Evolutionary conservation across 305 asterid genomes (phyloP), one percentile per base, ranked within the genome.

Genomic region (Fraxinus greggii): DNA sequence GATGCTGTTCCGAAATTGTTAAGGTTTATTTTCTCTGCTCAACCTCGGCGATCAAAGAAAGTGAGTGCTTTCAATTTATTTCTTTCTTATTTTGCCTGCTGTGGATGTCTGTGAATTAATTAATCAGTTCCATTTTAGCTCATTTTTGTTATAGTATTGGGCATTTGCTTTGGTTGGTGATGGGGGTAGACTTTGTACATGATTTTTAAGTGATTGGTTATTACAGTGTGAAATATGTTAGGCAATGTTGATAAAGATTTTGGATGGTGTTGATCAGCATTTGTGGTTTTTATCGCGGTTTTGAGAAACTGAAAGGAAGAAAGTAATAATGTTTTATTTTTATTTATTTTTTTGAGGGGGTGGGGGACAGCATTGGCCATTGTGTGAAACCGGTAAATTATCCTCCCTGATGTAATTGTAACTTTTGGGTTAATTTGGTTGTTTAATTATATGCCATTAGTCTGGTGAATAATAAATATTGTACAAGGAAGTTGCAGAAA

Each of bases 11-110:
- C 98, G 0, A 82, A 87, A 86, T 86, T 96, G 85, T 88, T 96
- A 87, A 88, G 97, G 88, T 96, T 96, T 85, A 96, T 96, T 67
- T 94, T 92, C 91, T 90, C 97, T 75, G 97, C 98, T 82, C 97
- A 96, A 80, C 98, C 98, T 75, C 85, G 88, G 77, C 86, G 91
- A 79, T 88, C 93, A 32, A 92, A 95, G 82, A 92, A 88, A 63
- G 99, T 92, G 78, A 91, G 97, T 77, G 72, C 21, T 12, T 75
- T 80, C 73, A 78, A 5, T 77, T 48, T 32, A 42, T 42, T 38
- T 72, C 48, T 74, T 67, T n/a, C 1, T 10, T 24, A 40, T 31
- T 35, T 65, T n/a, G 75, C 24, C 38, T 69, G 19, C 15, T 32
- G 75, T 69, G 75, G 0, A 69, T 31, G 36, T 15, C 4, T 69